Evolutionary conservation across 2,329 filamentous ascomycete genomes (phyloP), one percentile per base, ranked within the genome.

Genomic region (Colletotrichum gigasporum): DNA sequence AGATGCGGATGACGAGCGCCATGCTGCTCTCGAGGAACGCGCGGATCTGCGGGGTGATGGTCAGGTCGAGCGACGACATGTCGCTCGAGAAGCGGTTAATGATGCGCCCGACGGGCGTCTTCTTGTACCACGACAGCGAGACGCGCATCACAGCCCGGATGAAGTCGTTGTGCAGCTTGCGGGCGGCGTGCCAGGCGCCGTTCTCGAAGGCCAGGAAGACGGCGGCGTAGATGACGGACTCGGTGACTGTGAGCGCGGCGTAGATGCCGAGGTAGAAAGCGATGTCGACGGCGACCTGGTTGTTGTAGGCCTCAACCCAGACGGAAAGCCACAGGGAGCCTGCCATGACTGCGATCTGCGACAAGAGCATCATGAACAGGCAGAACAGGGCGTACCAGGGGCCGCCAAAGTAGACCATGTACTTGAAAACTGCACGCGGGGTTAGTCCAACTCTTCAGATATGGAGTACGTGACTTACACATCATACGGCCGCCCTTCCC

Each of bases 11-110:
- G 20, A 82, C 59, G 59, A 85, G 74, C 16, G 78, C 72, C 54
- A 83, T 74, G 9, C 73, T 67, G 11, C 76, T 76, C 59, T 84
- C 82, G 9, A 85, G 58, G 2, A 76, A 78, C 39, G 70, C 68
- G 5, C 81, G 79, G 1, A 86, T 73, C 76, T 83, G 79, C 2
- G 76, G 74, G 18, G 80, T 78, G 6, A 88, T 72, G 1, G 74
- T 69, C 7, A 78, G 80, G 67, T 88, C 86, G 53, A 88, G 79
- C 0, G 85, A 85, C n/a, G 80, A 78, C 71, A 87, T 86, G 63
- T 88, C 85, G 34, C 85, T 83, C 1, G 83, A 83, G 67, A 87
- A 85, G 11, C 86, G 81, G 69, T 87, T 86, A 57, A 83, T 79
- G 58, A 85, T 80, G 39, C 85, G 80, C 11, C 85, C 82, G 14